Evolutionary conservation across 202 grass and related monocot genomes (phyloP).

Genomic region (Musa balbisiana): DNA sequence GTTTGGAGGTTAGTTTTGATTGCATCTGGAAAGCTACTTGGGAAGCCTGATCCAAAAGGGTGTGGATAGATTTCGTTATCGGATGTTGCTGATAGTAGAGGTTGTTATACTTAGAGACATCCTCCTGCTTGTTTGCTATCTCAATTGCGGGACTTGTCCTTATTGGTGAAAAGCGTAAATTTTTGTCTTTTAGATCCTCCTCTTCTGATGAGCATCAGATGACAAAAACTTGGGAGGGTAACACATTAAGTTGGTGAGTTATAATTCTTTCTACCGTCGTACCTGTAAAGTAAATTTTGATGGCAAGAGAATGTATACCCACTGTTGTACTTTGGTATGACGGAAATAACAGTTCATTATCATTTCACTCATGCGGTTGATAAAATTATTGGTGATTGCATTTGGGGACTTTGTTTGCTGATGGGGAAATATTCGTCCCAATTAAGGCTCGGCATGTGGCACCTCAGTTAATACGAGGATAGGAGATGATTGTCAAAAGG

Average conservation of each 20-base stretch:
- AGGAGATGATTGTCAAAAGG: too few relatives aligned
- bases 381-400: too few relatives aligned
- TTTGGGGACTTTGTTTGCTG: too few relatives aligned
- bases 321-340: slow-evolving; percentile 44
- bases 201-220: slow-evolving; percentile 5
- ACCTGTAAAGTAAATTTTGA: slow-evolving; percentile 53
- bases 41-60: slow-evolving; percentile 26
- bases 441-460: too few relatives aligned
- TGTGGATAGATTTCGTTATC: slow-evolving; percentile 34
- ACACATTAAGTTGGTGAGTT: slow-evolving; percentile 29
- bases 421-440: too few relatives aligned
- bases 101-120: not conserved
- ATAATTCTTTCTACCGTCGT: slow-evolving; percentile 39
- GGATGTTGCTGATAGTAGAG: slow-evolving; percentile 25
- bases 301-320: slow-evolving; percentile 28
- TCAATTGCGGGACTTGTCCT: not conserved
- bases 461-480: too few relatives aligned
- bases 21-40: slow-evolving; percentile 13
- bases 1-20: slow-evolving; percentile 21
- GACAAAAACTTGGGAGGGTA: slow-evolving; percentile 23
- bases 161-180: slow-evolving; percentile 23
- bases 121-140: slow-evolving; percentile 17
- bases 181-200: slow-evolving; percentile 3
- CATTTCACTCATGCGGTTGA: too few relatives aligned
- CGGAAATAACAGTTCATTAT: slow-evolving; percentile 14